Evolutionary conservation across 2,329 filamentous ascomycete species (phyloP).

Genomic region (Trichoderma arundinaceum): DNA sequence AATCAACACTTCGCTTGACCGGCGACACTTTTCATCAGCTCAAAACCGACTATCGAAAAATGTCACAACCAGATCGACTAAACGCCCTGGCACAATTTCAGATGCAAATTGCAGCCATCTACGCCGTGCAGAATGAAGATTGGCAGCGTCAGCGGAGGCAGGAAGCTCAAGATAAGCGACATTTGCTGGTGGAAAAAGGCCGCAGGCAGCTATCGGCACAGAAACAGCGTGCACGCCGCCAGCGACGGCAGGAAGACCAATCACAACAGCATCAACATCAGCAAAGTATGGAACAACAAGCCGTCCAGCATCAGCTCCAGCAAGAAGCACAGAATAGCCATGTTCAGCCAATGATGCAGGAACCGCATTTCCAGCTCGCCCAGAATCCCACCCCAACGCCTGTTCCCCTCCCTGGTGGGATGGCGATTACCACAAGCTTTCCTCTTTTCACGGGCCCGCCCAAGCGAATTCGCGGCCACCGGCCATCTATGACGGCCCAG

Average conservation of each 20-base stretch:
- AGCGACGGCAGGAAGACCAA: constrained; percentile 39
- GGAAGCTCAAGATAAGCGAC: constrained; percentile 47
- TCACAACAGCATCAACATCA: constrained; percentile 37
- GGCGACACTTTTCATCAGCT: constrained; percentile 53
- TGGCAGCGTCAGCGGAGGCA: constrained; percentile 49
- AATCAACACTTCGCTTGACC: constrained; percentile 47
- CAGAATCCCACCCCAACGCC: constrained; percentile 38
- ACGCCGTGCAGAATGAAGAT: constrained; percentile 53
- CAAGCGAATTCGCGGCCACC: constrained; percentile 41
- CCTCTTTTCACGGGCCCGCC: constrained; percentile 41
- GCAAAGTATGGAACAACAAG: constrained; percentile 36
- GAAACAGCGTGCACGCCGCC: constrained; percentile 37
- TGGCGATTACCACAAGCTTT: constrained; percentile 37
- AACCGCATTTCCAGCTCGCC: constrained; percentile 40
- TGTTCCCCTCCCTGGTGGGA: constrained; percentile 40
- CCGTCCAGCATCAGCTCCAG: constrained; percentile 31
- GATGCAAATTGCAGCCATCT: constrained; percentile 51
- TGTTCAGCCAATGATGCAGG: constrained; percentile 41
- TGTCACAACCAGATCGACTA: constrained; percentile 49
- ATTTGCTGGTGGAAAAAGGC: constrained; percentile 47
- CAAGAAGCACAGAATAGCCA: constrained; percentile 39
- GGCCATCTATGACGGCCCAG: constrained; percentile 34
- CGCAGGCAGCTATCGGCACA: constrained; percentile 39
- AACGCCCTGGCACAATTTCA: constrained; percentile 49
- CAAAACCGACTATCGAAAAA: constrained; percentile 52